Percentiles rank a stretch among this genome's conserved stretches.
Evolutionary conservation across 2,329 filamentous ascomycete species (phyloP).

Genomic region (Penicillium freii): DNA sequence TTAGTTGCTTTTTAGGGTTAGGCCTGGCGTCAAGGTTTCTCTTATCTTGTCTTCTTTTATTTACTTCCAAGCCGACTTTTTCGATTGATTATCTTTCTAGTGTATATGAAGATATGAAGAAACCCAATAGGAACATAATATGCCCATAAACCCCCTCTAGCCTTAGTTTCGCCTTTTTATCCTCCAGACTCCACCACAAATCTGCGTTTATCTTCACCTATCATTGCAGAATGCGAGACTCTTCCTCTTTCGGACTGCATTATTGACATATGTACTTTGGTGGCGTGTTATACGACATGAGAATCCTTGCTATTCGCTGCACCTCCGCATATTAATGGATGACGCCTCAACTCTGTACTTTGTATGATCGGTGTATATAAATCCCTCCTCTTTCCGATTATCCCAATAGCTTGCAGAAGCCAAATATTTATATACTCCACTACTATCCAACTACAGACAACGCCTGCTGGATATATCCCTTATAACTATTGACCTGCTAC

Average conservation of each 20-base stretch:
- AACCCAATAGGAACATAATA: too few relatives aligned
- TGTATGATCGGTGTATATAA: not conserved
- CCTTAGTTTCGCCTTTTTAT: not conserved
- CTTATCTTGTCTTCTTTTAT: conserved; percentile 5
- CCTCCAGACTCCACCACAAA: not conserved
- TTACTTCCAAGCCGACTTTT: too few relatives aligned
- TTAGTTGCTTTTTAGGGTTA: conserved; percentile 13
- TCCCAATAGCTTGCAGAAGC: not conserved
- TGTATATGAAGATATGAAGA: not conserved
- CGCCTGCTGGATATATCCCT: not conserved
- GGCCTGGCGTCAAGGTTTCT: conserved; percentile 2
- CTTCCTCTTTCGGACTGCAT: not conserved
- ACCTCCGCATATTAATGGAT: not conserved
- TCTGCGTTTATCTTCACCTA: not conserved
- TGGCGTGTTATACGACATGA: not conserved
- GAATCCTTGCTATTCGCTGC: not conserved
- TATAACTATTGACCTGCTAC: not conserved
- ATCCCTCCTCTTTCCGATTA: not conserved
- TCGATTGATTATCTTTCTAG: not conserved
- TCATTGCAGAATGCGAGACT: not conserved
- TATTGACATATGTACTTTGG: not conserved
- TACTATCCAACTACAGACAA: not conserved
- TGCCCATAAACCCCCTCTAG: too few relatives aligned
- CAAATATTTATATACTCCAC: not conserved
- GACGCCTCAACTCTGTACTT: not conserved